Percentiles rank a stretch among this genome's conserved stretches.
Evolutionary conservation across 352 stramenopile genomes (phyloP).

Genomic region (Pythium insidiosum): DNA sequence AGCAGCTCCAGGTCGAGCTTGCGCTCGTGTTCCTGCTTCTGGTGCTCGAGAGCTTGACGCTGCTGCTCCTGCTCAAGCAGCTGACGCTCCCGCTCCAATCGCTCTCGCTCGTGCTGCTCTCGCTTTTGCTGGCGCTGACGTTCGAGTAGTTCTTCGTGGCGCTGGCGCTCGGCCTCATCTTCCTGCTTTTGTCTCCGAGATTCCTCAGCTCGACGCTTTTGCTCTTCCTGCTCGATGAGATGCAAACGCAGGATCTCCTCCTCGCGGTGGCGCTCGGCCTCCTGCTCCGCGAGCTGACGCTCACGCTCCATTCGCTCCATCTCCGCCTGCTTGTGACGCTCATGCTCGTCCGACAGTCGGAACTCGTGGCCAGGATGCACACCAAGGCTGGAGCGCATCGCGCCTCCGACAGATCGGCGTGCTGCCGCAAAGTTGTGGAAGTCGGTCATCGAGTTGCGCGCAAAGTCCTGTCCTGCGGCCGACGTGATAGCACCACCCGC

Average conservation of each 20-base stretch:
- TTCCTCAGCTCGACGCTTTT: constrained; percentile 9
- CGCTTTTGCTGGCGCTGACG: constrained; percentile 63
- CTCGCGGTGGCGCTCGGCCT: constrained; percentile 11
- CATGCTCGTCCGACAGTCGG: constrained; percentile 22
- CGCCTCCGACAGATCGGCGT: constrained; percentile 19
- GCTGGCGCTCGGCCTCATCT: constrained; percentile 5
- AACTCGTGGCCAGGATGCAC: constrained; percentile 15
- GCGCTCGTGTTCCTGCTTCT: constrained; percentile 21
- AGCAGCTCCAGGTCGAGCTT: too few species aligned
- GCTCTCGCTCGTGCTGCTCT: constrained; percentile 55
- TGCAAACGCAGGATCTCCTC: constrained; percentile 14
- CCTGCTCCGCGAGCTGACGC: constrained; percentile 5
- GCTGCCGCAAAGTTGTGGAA: constrained; percentile 78
- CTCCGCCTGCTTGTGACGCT: constrained; percentile 8
- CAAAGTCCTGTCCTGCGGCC: neutral
- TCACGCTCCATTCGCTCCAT: constrained; percentile 5
- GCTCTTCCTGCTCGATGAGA: neutral
- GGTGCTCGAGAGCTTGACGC: constrained; percentile 15
- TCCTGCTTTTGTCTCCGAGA: constrained; percentile 6
- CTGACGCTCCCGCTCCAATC: constrained; percentile 31
- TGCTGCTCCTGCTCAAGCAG: constrained; percentile 31
- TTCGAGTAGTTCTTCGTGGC: constrained; percentile 40
- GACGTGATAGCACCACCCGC: constrained; percentile 4
- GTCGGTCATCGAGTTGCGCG: constrained; percentile 37
- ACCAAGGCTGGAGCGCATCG: constrained; percentile 32